Evolutionary conservation across 805 yeast genomes (phyloP).

Genomic region (Sugiyamaella lignohabitans): DNA sequence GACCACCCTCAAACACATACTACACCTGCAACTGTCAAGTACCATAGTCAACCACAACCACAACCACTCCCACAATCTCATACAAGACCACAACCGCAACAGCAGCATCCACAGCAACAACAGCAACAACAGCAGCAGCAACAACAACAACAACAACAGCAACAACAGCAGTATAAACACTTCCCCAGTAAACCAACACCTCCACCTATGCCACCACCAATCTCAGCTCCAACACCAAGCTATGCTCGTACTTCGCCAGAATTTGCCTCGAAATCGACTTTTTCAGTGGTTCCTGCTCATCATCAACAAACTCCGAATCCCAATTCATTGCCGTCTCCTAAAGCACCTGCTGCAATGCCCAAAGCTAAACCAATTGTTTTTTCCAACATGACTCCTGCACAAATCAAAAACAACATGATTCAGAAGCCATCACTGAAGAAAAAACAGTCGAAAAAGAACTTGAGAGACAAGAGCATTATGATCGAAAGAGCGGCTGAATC

Average conservation of each 20-base stretch:
- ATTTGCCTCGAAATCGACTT: background rate
- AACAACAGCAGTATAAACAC: background rate
- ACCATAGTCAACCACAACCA: conserved; percentile 3
- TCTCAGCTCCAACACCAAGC: background rate
- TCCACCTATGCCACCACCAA: background rate
- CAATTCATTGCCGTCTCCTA: background rate
- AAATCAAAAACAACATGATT: conserved; percentile 9
- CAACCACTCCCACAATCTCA: background rate
- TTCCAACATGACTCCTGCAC: conserved; percentile 11
- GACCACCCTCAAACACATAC: conserved; percentile 7
- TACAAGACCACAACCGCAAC: background rate
- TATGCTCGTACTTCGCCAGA: background rate
- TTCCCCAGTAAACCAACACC: background rate
- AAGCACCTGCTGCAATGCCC: background rate
- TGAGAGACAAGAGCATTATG: background rate
- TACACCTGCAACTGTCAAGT: no score
- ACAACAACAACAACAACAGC: conserved; percentile 3
- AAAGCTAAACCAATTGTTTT: conserved; percentile 8
- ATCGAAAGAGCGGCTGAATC: background rate
- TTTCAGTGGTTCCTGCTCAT: background rate
- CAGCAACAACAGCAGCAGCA: conserved; percentile 3
- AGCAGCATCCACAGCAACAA: conserved; percentile 5
- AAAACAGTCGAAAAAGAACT: conserved; percentile 7
- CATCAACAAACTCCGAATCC: background rate
- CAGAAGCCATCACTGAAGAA: conserved; percentile 4